These are phyloP conservation scores for Erodium moschatum DNA, from an alignment of 441 rosid species.

Conservation along the genomic window DNA sequence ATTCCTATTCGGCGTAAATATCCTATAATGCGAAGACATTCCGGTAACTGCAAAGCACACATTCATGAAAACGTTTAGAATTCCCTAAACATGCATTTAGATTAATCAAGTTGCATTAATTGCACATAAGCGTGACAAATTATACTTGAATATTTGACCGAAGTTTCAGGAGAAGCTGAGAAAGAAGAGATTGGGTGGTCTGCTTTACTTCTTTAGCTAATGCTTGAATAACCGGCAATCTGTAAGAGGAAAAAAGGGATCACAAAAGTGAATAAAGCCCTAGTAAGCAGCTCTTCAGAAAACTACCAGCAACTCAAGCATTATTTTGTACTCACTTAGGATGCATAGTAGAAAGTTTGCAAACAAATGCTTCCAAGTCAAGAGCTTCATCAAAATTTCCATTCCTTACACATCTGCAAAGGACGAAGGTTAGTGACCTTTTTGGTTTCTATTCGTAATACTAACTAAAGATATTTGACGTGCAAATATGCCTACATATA, in stretches of 20 bases:
- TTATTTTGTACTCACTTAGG: conserved; percentile 57
- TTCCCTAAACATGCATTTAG: conserved; percentile 8
- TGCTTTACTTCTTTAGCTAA: conserved; percentile 77
- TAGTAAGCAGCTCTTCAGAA: conserved; percentile 22
- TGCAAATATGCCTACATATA: neutral
- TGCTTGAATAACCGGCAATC: conserved; percentile 84
- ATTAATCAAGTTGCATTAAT: conserved; percentile 9
- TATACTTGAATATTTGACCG: conserved; percentile 83
- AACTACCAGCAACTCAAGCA: conserved; percentile 16
- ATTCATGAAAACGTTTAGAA: conserved; percentile 13
- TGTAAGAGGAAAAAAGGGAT: conserved; percentile 23
- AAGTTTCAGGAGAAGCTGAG: conserved; percentile 85
- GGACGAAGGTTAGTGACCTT: conserved; percentile 14
- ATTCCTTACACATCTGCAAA: conserved; percentile 76
- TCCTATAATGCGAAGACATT: conserved; percentile 91
- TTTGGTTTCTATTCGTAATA: neutral
- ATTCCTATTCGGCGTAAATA: conserved; percentile 83
- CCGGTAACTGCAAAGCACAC: conserved; percentile 54
- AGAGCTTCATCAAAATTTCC: conserved; percentile 96
- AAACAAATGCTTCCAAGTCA: conserved; percentile 81
- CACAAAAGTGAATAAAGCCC: neutral
- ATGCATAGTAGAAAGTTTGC: conserved; percentile 85
- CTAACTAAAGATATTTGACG: neutral
- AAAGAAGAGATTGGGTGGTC: conserved; percentile 89
- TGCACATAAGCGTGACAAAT: conserved; percentile 9